Base-by-base conservation (phyloP, 2,329 filamentous ascomycete genomes). In the Botrytis hyacinthi region DNA sequence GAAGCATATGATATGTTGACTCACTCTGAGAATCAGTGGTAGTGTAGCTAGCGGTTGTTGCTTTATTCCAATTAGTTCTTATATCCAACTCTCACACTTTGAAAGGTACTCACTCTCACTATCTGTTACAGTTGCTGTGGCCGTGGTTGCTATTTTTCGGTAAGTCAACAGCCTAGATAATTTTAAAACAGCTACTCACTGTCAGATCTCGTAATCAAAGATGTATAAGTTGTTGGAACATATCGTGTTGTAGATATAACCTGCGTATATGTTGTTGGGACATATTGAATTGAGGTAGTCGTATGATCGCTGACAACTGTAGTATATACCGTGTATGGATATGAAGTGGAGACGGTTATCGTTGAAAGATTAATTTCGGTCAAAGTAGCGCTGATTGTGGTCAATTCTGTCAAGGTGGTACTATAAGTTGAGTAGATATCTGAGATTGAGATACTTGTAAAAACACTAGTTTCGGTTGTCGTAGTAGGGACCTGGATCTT, bases 261-360 rank as follows among this genome's bases (percentile, higher is more conserved):
- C 18, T 42, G 62, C 16, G 40, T 46, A 26, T 65, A 65, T 20
- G 62, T 65, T 29, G 44, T 51, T 26, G 44, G 29, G n/a, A 63
- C 16, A 63, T 63, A 63, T 63, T 42, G 26, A 29, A 40, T 63
- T n/a, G 37, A 61, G 26, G 66, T 73, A 0, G 12, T 70, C 6
- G 71, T 73, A 40, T 59, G 61, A 42, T 68, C 65, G 29, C 44
- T 70, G 16, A 66, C 61, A n/a, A 74, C 37, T 61, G 71, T 73
- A 20, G 65, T 73, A 22, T 42, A 61, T n/a, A 71, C 37, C 35
- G 59, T 63, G 22, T 42, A 70, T 18, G 42, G 51, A 44, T 72
- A 69, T n/a, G 62, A 60, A 3, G 70, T 74, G 18, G 51, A 70
- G 29, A 54, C 48, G 12, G 48, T 72, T 9, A 29, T 16, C 14